phyloP scores from a whole-genome alignment of 768 basidiomycete genomes.

The Auriscalpium vulgare region DNA sequence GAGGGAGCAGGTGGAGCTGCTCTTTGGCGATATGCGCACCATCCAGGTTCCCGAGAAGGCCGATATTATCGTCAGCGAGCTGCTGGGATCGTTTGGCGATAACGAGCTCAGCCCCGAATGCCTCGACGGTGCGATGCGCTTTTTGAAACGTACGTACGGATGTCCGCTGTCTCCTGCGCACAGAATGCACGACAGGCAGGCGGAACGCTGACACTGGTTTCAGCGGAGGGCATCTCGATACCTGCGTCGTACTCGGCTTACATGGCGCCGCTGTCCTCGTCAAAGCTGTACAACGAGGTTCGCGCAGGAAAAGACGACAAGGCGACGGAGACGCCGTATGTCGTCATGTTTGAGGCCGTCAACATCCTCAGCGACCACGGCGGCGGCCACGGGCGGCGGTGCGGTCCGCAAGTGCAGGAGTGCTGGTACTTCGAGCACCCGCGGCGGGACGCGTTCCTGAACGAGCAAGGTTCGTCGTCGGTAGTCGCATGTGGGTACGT shows the following conservation, averaged over 20 bases:
- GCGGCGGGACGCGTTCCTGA: constrained; percentile 65
- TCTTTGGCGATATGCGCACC: constrained; percentile 93
- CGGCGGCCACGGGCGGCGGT: constrained; percentile 50
- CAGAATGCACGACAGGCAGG: not conserved
- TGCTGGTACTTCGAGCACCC: constrained; percentile 99
- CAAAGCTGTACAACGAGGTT: constrained; percentile 86
- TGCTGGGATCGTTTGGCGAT: constrained; percentile 95
- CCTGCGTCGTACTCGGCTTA: constrained; percentile 94
- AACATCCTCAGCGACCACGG: constrained; percentile 80
- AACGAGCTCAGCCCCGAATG: constrained; percentile 98
- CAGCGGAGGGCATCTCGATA: constrained; percentile 91
- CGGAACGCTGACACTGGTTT: constrained; percentile 8
- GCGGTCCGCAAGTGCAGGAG: constrained; percentile 81
- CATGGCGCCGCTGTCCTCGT: constrained; percentile 89
- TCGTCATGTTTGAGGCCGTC: constrained; percentile 96
- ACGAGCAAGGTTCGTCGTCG: constrained; percentile 49
- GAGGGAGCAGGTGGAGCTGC: constrained; percentile 66
- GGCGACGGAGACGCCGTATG: constrained; percentile 89
- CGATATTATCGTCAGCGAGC: constrained; percentile 92
- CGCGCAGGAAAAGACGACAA: constrained; percentile 56
- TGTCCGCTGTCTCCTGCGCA: not conserved
- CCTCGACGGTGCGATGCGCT: constrained; percentile 90
- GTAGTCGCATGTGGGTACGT: not conserved
- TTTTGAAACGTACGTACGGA: constrained; percentile 56
- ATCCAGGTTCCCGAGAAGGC: constrained; percentile 78